Percentiles rank a stretch among this genome's conserved stretches.
Evolutionary conservation across 768 basidiomycete species (phyloP).

Genomic region (Macrolepiota fuliginosa): DNA sequence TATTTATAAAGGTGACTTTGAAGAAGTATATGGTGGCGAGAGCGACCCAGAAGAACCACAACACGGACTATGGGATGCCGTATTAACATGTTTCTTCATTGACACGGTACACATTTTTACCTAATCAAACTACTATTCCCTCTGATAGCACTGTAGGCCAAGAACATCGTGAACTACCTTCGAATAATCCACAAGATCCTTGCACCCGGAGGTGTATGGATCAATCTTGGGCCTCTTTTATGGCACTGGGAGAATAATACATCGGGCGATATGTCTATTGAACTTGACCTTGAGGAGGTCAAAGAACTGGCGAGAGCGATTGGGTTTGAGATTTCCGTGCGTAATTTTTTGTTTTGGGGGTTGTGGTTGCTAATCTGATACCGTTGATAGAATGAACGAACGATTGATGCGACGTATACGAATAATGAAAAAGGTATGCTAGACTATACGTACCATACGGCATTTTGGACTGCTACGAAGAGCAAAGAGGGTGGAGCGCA

Average conservation of each 20-base stretch:
- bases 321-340: constrained; percentile 80
- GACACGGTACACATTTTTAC: constrained; percentile 65
- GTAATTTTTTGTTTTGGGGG: constrained; percentile 24
- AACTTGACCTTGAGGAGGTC: constrained; percentile 87
- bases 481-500: constrained; percentile 1
- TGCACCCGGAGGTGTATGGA: constrained; percentile 86
- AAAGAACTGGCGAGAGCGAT: constrained; percentile 69
- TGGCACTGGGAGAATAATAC: constrained; percentile 97
- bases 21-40: constrained; percentile 80
- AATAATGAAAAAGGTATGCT: constrained; percentile 81
- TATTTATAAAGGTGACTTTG: constrained; percentile 72
- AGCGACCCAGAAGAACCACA: constrained; percentile 60
- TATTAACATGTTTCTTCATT: constrained; percentile 96
- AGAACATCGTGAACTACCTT: constrained; percentile 89
- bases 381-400: constrained; percentile 65
- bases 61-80: constrained; percentile 79
- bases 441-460: constrained; percentile 78
- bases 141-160: constrained; percentile 51
- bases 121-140: not conserved
- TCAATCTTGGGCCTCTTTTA: constrained; percentile 89
- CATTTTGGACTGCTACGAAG: constrained; percentile 78
- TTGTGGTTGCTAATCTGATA: not conserved
- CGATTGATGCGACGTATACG: constrained; percentile 83
- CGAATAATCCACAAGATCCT: constrained; percentile 83
- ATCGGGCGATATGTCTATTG: constrained; percentile 78